Evolutionary conservation across 306 rosid species (phyloP), one percentile per base, ranked within the genome.

Genomic region (Sechiopsis laciniata): DNA sequence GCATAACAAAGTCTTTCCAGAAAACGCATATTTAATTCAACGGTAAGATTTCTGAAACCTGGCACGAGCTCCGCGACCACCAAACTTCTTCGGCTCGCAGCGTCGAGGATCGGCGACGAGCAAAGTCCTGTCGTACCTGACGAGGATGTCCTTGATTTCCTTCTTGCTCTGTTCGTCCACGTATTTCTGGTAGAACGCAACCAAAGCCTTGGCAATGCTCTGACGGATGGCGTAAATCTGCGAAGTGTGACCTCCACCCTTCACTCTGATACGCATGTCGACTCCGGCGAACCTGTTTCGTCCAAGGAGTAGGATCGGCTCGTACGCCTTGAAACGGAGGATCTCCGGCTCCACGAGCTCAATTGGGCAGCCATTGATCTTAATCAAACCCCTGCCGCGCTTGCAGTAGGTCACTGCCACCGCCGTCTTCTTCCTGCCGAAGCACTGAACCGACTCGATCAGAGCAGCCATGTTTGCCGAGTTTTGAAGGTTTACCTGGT

Each of bases 41-140:
- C 96, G 96, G 88, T 91, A 89, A 9, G 96, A 91, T 61, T 91
- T 91, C 87, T 91, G 96, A 86, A 91, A 91, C 83, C 90, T 89
- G 0, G 97, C 89, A 14, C 91, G 88, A 22, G 93, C 97, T 29
- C 97, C 96, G 19, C 93, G 96, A 73, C 97, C 96, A 62, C 96
- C 97, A 24, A 91, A 91, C 86, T 91, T 91, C 88, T 91, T 91
- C 13, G 97, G 96, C 88, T 89, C 96, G 57, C 96, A 91, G 59
- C 92, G 91, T 55, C 97, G 81, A 89, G 29, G 29, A 26, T 26
- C 29, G 29, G 29, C 29, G 29, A 26, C 29, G 29, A 26, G 29
- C 29, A 26, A 62, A 0, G 97, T 91, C 29, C 96, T 53, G 20
- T 91, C 97, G 15, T 89, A 89, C 76, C 90, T 77, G 0, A 84